phyloP scores from a whole-genome alignment of 2,329 filamentous ascomycete genomes.

The Dothiorella sarmentorum region DNA sequence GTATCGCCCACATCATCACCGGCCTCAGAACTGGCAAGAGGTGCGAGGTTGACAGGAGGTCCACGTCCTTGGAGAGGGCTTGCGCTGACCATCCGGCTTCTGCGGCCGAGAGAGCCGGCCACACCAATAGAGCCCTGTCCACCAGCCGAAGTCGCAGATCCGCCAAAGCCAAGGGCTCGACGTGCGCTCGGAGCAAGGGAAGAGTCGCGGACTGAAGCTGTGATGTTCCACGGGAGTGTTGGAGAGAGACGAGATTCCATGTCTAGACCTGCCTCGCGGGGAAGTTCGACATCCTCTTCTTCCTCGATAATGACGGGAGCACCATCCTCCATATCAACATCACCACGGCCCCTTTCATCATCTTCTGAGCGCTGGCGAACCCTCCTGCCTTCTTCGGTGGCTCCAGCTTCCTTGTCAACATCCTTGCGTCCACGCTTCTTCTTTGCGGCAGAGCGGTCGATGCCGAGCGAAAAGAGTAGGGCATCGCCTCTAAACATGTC shows the following conservation, averaged over 20 bases:
- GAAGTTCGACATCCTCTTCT: conserved; percentile 60
- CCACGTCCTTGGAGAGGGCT: conserved; percentile 60
- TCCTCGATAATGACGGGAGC: conserved; percentile 11
- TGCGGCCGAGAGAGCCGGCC: conserved; percentile 34
- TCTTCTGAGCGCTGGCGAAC: conserved; percentile 33
- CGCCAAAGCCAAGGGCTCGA: conserved; percentile 34
- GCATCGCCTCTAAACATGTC: conserved; percentile 56
- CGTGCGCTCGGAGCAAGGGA: conserved; percentile 41
- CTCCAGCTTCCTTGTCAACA: conserved; percentile 31
- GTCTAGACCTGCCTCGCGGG: conserved; percentile 62
- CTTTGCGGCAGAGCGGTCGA: conserved; percentile 26
- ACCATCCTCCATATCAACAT: conserved; percentile 1
- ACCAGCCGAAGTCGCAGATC: conserved; percentile 29
- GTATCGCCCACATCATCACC: conserved; percentile 28
- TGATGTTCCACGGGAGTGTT: conserved; percentile 68
- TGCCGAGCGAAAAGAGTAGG: conserved; percentile 49
- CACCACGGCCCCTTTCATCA: conserved; percentile 33
- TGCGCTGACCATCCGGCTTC: conserved; percentile 54
- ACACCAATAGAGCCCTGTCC: conserved; percentile 30
- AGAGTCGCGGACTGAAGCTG: conserved; percentile 53
- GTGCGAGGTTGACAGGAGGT: conserved; percentile 27
- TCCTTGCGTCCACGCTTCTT: conserved; percentile 35
- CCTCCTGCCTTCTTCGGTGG: conserved; percentile 28
- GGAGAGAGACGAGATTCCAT: conserved; percentile 61
- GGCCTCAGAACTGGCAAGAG: conserved; percentile 26